Evolutionary conservation across 345 rosid genomes (phyloP), one percentile per base, ranked within the genome.

Genomic region (Rhizophora mangle): DNA sequence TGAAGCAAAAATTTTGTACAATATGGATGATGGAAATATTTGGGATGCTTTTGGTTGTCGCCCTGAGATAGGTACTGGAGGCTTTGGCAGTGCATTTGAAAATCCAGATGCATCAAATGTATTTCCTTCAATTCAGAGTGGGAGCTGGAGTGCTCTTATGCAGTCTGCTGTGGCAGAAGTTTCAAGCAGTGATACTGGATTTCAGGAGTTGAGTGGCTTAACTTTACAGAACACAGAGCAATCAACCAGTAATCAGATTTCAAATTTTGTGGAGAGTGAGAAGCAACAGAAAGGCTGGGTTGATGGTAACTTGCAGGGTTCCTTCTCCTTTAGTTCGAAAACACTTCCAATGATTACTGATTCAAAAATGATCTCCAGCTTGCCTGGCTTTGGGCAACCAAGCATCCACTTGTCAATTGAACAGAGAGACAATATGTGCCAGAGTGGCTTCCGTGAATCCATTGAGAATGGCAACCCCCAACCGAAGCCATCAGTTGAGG

Each of bases 91-190:
- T 63, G 68, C 74, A 37, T 60, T 85, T 66, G 91, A 84, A 69
- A 69, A 64, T 67, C 43, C 84, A 19, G 94, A 87, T 68, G 47
- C 62, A 51, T 65, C 65, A 29, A 80, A 84, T 75, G 78, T 87
- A 63, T 76, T 81, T 73, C 85, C 96, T 67, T 89, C 96, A 36
- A 52, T 88, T 76, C 96, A 88, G 72, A 85, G 92, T 85, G 99
- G 99, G 75, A 87, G 92, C 72, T 95, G 98, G 99, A 92, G 99
- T 86, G 98, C 99, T 68, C 99, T 95, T 78, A 95, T 95, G 99
- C 98, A 86, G 75, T 92, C 99, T 72, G 99, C 98, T 79, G 89
- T 92, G 27, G 98, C 92, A 64, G 99, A 95, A 85, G 81, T 96
- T 73, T 85, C 96, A 64, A 85, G 79, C 57, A 81, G 77, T 58